Evolutionary conservation across 352 stramenopile genomes (phyloP).

Genomic region (Globisporangium uncinulatum): DNA sequence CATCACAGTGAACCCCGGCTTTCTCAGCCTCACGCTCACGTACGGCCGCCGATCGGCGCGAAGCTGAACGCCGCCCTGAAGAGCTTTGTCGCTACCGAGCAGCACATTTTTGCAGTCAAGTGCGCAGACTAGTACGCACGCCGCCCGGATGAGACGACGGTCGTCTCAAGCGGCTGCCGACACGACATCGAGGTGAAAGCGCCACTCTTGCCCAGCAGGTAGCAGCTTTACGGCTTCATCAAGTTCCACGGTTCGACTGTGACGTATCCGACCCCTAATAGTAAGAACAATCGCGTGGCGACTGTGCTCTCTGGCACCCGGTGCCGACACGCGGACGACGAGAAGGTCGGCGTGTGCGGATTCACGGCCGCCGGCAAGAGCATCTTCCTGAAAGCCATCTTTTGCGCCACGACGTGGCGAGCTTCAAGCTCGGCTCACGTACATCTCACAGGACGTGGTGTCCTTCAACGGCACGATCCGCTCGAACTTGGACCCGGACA

Average conservation of each 20-base stretch:
- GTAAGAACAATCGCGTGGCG: conserved; percentile 11
- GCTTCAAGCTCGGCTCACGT: conserved; percentile 68
- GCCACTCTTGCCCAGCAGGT: conserved; percentile 9
- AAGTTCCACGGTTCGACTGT: conserved; percentile 49
- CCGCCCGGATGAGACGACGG: conserved; percentile 38
- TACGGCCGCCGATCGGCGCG: conserved; percentile 84
- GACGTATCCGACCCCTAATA: conserved; percentile 18
- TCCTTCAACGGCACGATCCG: conserved; percentile 79
- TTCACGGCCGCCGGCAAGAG: conserved; percentile 90
- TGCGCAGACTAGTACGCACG: conserved; percentile 79
- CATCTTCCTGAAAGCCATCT: conserved; percentile 77
- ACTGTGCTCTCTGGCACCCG: conserved; percentile 39
- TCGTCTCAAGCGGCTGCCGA: conserved; percentile 10
- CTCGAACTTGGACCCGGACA: conserved; percentile 78
- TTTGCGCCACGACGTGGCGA: conserved; percentile 59
- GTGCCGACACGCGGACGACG: conserved; percentile 37
- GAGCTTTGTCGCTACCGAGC: conserved; percentile 85
- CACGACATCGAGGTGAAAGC: background rate
- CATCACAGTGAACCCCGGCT: conserved; percentile 49
- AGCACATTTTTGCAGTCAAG: conserved; percentile 89
- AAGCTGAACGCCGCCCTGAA: conserved; percentile 85
- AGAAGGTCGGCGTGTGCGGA: conserved; percentile 83
- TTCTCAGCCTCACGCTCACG: conserved; percentile 83
- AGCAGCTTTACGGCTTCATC: conserved; percentile 48
- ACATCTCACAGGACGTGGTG: conserved; percentile 80